Evolutionary conservation across 192 early-diverging fungal genomes (phyloP), one percentile per base, ranked within the genome.

Genomic region (Chytriomyces confervae): DNA sequence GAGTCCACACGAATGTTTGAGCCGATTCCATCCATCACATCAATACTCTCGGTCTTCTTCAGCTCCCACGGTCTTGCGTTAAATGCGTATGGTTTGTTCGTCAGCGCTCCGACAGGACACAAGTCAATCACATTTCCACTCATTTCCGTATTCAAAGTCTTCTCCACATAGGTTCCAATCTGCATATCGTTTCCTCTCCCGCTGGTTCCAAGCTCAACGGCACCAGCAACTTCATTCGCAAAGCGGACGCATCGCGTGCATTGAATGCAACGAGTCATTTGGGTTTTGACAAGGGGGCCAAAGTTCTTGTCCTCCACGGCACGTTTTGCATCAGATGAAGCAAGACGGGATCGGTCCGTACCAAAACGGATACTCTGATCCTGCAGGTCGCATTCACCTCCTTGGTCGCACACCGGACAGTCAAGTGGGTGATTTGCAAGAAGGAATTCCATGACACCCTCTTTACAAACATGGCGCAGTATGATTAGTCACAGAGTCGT

Each of bases 201-300:
- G 60, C 91, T 91, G 16, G 97, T 97, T 68, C 97, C 97, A 62
- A 99, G 91, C 83, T 98, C 97, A 69, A 89, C 89, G 36, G 94
- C 94, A 36, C 97, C 97, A 43, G 96, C 97, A 66, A 99, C 93
- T 84, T 99, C 97, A 85, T 97, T 99, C 50, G 96, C 92, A 63
- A 99, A 99, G 70, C 97, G 92, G 66, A 99, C 97, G 77, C 97
- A 99, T 53, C 97, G 93, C 27, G 97, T 99, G 90, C 97, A 99
- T 79, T 99, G 97, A 84, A 99, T 99, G 88, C 97, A 99, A 63
- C 97, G 91, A 47, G 93, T 99, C 97, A 99, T 99, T 60, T 90
- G 90, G n/a, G 97, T 99, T 80, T 95, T 94, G 67, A 99, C 92
- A 67, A 99, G 87, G 50, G 97, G 97, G 24, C 97, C 97, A 70